Base-by-base conservation (phyloP, 164 flowering plant genomes). In the Vitis rupestris region DNA sequence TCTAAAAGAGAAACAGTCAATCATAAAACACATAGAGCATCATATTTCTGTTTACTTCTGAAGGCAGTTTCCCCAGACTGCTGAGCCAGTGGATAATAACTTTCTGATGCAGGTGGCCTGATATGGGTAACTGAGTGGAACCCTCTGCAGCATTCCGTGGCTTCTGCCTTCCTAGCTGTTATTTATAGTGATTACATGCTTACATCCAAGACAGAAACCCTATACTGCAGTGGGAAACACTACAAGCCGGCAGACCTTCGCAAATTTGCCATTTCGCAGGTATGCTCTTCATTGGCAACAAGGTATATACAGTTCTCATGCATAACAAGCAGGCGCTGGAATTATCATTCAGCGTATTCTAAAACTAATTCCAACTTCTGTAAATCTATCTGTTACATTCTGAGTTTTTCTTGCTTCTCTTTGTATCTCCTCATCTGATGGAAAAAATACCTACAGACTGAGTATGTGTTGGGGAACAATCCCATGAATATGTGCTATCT, bases 401-500 rank as follows among this genome's bases (percentile, higher is more conserved):
- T 57, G 9, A 19, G 27, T 47, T 63, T 44, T 23, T 23, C 27
- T 23, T 23, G 27, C 27, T 23, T 23, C 27, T 23, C 27, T 23
- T 23, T 23, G 27, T 23, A 23, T 23, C 27, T 23, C 27, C 27
- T 2, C 27, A 23, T 23, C 27, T 23, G 27, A 23, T 23, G 27
- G 27, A 23, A 23, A 23, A 23, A 23, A 1, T 23, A 23, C 27
- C 27, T 23, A 16, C 74, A 78, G 82, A 84, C 68, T 1, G 85
- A 85, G 44, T 85, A 83, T 55, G 68, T 85, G 12, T 50, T 85
- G 70, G 88, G 86, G 1, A 66, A 71, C 1, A 85, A 85, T 68
- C 86, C 84, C 1, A 77, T 72, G 81, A 57, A 76, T 19, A 72
- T 83, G 82, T 81, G 86, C 77, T 83, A 79, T 66, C 72, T 85